phyloP scores from a whole-genome alignment of 1,139 yeast species.

The Lodderomyces pseudojiufengensis region DNA sequence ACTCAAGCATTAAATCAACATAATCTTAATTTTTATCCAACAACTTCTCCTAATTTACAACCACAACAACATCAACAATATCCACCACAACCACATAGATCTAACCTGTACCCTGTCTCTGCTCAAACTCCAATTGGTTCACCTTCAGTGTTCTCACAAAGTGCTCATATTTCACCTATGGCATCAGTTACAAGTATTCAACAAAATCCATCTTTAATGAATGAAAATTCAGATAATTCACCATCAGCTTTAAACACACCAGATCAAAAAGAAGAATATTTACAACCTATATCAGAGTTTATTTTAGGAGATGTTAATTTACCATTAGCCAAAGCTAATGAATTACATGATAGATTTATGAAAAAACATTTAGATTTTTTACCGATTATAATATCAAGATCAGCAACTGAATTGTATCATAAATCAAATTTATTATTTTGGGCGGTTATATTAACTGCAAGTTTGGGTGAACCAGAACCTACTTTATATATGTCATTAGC shows the following conservation, averaged over 20 bases:
- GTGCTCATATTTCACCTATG: constrained; percentile 10
- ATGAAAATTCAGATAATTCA: constrained; percentile 26
- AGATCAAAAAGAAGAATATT: constrained; percentile 7
- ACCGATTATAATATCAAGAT: constrained; percentile 70
- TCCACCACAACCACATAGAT: constrained; percentile 7
- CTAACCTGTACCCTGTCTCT: constrained; percentile 12
- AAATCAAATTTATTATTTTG: constrained; percentile 85
- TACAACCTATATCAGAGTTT: constrained; percentile 44
- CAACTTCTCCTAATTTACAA: constrained; percentile 12
- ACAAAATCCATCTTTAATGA: constrained; percentile 10
- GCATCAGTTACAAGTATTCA: constrained; percentile 11
- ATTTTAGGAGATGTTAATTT: constrained; percentile 71
- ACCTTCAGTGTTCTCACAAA: constrained; percentile 1
- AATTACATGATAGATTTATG: constrained; percentile 67
- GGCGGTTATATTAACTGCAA: constrained; percentile 86
- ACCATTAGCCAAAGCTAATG: constrained; percentile 63
- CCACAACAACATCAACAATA: constrained; percentile 2
- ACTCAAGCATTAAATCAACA: constrained; percentile 57
- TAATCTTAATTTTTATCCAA: constrained; percentile 25
- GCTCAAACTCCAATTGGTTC: constrained; percentile 8
- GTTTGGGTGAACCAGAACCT: constrained; percentile 85
- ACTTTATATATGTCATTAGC: constrained; percentile 73
- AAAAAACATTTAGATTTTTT: constrained; percentile 67
- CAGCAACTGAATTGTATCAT: constrained; percentile 74
- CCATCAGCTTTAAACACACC: constrained; percentile 16